Conservation (phyloP, 345 rosid genomes). For the Gossypium rotundifolium region DNA sequence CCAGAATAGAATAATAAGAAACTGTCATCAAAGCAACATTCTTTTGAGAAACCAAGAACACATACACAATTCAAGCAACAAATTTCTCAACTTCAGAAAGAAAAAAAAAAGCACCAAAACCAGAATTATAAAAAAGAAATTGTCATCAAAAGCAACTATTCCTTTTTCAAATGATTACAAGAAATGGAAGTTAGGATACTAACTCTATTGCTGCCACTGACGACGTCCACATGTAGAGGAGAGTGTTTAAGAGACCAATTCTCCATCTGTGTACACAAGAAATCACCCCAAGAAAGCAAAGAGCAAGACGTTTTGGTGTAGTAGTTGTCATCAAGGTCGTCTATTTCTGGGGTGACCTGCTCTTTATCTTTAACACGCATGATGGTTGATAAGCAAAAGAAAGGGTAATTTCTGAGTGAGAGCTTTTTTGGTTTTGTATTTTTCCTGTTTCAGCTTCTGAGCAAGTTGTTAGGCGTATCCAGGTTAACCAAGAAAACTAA, state of each 20-base stretch:
- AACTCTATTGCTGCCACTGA: constrained; percentile 25
- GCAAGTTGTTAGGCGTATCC: constrained; percentile 17
- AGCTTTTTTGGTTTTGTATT: not conserved
- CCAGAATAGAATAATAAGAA: constrained; percentile 1
- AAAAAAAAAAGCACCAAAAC: not conserved
- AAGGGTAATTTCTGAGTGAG: not conserved
- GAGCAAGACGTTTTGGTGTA: constrained; percentile 27
- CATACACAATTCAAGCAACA: not conserved
- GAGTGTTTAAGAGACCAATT: constrained; percentile 15
- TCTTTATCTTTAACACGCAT: constrained; percentile 53
- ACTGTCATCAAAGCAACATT: not conserved
- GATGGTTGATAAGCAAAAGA: constrained; percentile 6
- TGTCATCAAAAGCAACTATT: not conserved
- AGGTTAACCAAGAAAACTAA: not conserved
- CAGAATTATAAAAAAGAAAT: too few species aligned
- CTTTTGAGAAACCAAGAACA: not conserved
- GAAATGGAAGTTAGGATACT: constrained; percentile 27
- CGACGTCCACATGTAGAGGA: not conserved
- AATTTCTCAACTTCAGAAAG: not conserved
- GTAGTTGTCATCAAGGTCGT: constrained; percentile 11
- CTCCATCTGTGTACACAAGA: constrained; percentile 42
- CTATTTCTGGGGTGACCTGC: constrained; percentile 27
- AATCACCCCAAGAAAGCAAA: constrained; percentile 30
- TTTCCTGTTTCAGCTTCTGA: not conserved
- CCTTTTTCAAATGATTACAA: constrained; percentile 20